Evolutionary conservation across 2,329 filamentous ascomycete genomes (phyloP).

Genomic region (Penicillium sp.): DNA sequence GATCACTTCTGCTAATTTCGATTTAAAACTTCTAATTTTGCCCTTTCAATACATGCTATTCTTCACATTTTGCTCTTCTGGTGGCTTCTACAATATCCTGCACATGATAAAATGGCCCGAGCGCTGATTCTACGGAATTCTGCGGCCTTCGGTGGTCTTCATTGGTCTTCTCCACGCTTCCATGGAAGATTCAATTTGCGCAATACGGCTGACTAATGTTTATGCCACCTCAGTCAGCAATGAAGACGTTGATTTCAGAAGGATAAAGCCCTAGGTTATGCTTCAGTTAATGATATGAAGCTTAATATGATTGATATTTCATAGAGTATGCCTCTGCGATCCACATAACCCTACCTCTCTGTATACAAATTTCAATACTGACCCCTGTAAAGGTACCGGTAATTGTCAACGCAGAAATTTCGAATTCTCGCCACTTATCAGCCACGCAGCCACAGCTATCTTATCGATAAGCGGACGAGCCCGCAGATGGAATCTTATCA

Average conservation of each 20-base stretch:
- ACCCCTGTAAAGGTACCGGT: not conserved
- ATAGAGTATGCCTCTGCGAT: no score
- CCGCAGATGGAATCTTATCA: not conserved
- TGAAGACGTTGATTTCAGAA: no score
- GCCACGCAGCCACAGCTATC: constrained; percentile 13
- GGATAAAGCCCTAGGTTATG: no score
- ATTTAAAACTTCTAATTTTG: not conserved
- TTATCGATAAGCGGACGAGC: constrained; percentile 29
- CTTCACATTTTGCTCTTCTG: constrained; percentile 11
- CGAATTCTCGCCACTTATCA: constrained; percentile 5
- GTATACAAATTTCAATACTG: not conserved
- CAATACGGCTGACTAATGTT: constrained; percentile 15
- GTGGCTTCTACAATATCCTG: constrained; percentile 10
- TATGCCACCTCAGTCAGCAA: not conserved
- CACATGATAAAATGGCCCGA: constrained; percentile 24
- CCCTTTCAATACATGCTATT: not conserved
- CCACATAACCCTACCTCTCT: no score
- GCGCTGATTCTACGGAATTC: constrained; percentile 30
- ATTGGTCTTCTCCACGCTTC: constrained; percentile 23
- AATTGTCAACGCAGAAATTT: constrained; percentile 1
- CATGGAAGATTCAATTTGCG: not conserved
- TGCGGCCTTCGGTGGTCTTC: constrained; percentile 33
- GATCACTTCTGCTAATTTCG: not conserved
- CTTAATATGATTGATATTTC: no score
- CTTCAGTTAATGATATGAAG: not conserved